Evolutionary conservation across 2,329 filamentous ascomycete species (phyloP).

Genomic region (Aureobasidium sp.): DNA sequence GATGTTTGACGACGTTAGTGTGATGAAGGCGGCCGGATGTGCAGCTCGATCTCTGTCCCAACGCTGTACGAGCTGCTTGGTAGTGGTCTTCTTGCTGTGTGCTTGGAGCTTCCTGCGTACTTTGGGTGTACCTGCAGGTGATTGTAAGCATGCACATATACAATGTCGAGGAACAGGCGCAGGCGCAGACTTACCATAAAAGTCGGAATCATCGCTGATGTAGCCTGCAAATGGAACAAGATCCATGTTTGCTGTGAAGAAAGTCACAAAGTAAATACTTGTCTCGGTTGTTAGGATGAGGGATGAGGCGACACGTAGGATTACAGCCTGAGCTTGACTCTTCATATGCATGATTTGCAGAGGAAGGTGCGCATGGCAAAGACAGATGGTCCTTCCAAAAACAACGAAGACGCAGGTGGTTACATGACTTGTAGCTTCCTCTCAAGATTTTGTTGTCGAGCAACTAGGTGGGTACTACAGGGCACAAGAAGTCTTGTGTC

Average conservation of each 20-base stretch:
- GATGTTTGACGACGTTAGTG: neutral
- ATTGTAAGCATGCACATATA: neutral
- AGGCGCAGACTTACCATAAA: conserved; percentile 28
- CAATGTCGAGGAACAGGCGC: no score
- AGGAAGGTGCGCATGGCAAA: neutral
- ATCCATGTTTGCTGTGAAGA: neutral
- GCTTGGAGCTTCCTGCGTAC: neutral
- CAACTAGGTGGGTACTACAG: neutral
- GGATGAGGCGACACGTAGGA: neutral
- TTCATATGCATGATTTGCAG: neutral
- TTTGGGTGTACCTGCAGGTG: neutral
- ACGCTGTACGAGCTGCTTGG: neutral
- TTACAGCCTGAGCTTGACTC: neutral
- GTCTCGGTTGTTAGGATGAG: neutral
- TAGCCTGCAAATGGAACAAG: conserved; percentile 18
- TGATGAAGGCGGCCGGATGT: neutral
- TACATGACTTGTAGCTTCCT: neutral
- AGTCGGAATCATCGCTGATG: conserved; percentile 36
- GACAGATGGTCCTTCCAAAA: neutral
- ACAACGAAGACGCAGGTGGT: neutral
- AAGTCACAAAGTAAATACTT: neutral
- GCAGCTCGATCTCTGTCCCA: neutral
- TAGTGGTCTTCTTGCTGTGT: neutral
- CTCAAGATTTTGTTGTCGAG: neutral
- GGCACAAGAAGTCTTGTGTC: neutral